These are phyloP conservation scores for Kluyveromyces sp. DNA, from an alignment of 1,139 yeast species.

Conservation along the genomic window DNA sequence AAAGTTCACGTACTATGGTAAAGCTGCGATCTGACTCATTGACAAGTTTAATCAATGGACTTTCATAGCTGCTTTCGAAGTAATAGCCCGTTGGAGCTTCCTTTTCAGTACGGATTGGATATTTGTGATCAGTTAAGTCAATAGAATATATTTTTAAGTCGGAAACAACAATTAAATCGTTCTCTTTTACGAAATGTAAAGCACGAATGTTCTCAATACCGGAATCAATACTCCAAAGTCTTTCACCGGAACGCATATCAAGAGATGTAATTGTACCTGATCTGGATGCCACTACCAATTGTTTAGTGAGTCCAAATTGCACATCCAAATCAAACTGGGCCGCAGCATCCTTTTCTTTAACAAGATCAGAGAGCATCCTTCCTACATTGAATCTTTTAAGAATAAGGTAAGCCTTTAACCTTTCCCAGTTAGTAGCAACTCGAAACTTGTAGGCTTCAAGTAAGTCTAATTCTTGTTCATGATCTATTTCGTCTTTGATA, in stretches of 20 bases:
- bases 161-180: constrained; percentile 22
- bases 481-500: constrained; percentile 33
- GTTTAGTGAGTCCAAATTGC: constrained; percentile 45
- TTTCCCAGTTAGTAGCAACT: constrained; percentile 33
- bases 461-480: constrained; percentile 35
- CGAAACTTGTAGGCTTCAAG: constrained; percentile 39
- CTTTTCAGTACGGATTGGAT: not conserved
- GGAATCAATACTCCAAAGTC: constrained; percentile 37
- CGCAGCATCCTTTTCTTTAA: constrained; percentile 16
- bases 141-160: not conserved
- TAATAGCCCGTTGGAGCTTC: not conserved
- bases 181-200: constrained; percentile 15
- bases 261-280: constrained; percentile 40
- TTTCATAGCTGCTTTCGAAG: not conserved
- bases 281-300: constrained; percentile 38
- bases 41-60: constrained; percentile 1
- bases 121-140: not conserved
- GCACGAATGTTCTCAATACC: constrained; percentile 16
- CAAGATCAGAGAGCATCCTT: constrained; percentile 15
- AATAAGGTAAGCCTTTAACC: constrained; percentile 13
- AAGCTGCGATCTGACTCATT: constrained; percentile 4
- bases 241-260: constrained; percentile 35
- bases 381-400: constrained; percentile 21
- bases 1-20: not conserved
- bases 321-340: constrained; percentile 16